These are phyloP conservation scores for Leccinum subspadiceum DNA, from an alignment of 1,284 basidiomycete genomes.

Conservation along the genomic window DNA sequence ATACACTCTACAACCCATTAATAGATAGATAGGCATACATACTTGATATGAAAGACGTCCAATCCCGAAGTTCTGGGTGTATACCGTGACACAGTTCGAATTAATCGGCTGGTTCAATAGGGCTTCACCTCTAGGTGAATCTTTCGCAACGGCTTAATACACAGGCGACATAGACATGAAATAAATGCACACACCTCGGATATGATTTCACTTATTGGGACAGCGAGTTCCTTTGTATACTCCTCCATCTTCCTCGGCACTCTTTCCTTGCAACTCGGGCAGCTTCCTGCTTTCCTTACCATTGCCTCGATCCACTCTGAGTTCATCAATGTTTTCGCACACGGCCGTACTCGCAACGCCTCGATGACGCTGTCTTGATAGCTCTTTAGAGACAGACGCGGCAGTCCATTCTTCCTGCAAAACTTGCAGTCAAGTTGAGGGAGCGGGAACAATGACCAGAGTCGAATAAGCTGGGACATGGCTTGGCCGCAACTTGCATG, in stretches of 20 bases:
- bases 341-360: constrained; percentile 29
- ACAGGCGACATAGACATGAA: neutral
- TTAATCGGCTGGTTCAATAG: constrained; percentile 23
- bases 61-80: neutral
- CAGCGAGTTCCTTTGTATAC: constrained; percentile 29
- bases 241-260: constrained; percentile 31
- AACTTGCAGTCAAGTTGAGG: constrained; percentile 33
- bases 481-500: constrained; percentile 44
- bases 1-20: constrained; percentile 8
- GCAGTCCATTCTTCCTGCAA: constrained; percentile 34
- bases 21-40: constrained; percentile 8
- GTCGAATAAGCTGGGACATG: constrained; percentile 32
- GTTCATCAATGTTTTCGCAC: constrained; percentile 30
- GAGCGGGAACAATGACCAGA: constrained; percentile 32
- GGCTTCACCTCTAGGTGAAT: constrained; percentile 32
- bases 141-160: constrained; percentile 9
- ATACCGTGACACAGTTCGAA: constrained; percentile 9
- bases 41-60: neutral
- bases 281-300: constrained; percentile 32
- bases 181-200: constrained; percentile 24
- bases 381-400: constrained; percentile 31
- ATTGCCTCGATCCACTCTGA: constrained; percentile 32
- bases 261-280: constrained; percentile 28
- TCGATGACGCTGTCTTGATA: constrained; percentile 36
- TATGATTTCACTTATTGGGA: constrained; percentile 29